phyloP scores from a whole-genome alignment of 192 early-diverging fungal genomes.

The Backusella australiensis region DNA sequence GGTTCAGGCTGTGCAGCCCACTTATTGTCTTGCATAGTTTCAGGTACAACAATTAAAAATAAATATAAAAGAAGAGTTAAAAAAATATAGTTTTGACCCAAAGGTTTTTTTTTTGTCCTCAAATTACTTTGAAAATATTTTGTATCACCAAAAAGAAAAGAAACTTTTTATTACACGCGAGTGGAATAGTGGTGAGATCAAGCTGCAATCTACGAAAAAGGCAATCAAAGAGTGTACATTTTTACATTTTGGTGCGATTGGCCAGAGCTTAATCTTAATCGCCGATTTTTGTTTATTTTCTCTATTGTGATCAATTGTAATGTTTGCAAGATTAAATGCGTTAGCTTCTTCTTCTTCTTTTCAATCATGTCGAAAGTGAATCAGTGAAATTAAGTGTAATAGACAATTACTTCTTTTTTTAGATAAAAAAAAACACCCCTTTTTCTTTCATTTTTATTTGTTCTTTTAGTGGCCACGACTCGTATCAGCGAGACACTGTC shows the following conservation, averaged over 20 bases:
- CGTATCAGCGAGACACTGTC: not conserved
- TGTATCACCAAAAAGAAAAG: not conserved
- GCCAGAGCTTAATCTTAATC: conserved; percentile 1
- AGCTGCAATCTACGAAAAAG: not conserved
- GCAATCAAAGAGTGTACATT: not conserved
- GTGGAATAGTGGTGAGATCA: not conserved
- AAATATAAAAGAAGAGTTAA: not conserved
- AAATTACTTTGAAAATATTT: not conserved
- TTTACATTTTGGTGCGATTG: not conserved
- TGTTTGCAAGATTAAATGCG: too few relatives aligned
- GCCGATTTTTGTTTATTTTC: not conserved
- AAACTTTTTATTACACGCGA: not conserved
- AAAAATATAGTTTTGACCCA: too few relatives aligned
- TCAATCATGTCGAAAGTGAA: too few relatives aligned
- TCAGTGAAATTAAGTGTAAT: too few relatives aligned
- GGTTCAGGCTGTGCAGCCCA: conserved; percentile 11
- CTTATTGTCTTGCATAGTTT: conserved; percentile 26
- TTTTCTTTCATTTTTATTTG: not conserved
- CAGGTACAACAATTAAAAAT: conserved; percentile 8
- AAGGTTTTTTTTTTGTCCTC: not conserved
- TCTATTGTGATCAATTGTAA: too few relatives aligned
- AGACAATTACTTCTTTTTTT: too few relatives aligned
- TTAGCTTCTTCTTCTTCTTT: too few relatives aligned
- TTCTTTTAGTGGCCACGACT: not conserved
- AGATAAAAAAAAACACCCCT: too few relatives aligned